Evolutionary conservation across 2,329 filamentous ascomycete species (phyloP).

Genomic region (Botrytis squamosa): DNA sequence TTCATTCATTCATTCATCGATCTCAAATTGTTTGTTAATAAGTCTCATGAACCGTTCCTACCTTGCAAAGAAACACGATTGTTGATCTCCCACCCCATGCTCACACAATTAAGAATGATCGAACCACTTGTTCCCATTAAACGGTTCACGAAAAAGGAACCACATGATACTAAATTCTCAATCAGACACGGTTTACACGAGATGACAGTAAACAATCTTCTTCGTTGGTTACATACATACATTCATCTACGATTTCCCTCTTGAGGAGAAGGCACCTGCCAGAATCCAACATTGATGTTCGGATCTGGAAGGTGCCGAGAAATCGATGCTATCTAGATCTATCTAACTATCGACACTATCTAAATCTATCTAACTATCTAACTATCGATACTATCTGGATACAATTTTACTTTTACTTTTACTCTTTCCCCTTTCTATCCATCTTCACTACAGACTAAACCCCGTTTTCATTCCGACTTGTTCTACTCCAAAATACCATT

Average conservation of each 20-base stretch:
- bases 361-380: neutral
- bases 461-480: neutral
- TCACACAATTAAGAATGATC: neutral
- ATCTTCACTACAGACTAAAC: neutral
- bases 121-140: neutral
- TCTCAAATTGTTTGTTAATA: neutral
- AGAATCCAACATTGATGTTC: neutral
- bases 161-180: neutral
- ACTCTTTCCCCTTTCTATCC: neutral
- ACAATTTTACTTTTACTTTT: neutral
- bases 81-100: no score
- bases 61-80: neutral
- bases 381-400: no score
- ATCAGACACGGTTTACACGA: no score
- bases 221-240: neutral
- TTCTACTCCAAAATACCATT: neutral
- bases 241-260: slow-evolving; percentile 3
- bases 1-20: neutral
- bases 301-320: neutral
- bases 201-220: neutral
- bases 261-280: neutral
- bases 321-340: neutral
- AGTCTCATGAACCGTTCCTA: neutral
- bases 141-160: neutral
- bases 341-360: neutral